Percentiles rank a stretch among this genome's conserved stretches.
These are phyloP conservation scores for Hypomyces rosellus DNA, from an alignment of 2,329 filamentous ascomycete genomes.

Conservation along the genomic window DNA sequence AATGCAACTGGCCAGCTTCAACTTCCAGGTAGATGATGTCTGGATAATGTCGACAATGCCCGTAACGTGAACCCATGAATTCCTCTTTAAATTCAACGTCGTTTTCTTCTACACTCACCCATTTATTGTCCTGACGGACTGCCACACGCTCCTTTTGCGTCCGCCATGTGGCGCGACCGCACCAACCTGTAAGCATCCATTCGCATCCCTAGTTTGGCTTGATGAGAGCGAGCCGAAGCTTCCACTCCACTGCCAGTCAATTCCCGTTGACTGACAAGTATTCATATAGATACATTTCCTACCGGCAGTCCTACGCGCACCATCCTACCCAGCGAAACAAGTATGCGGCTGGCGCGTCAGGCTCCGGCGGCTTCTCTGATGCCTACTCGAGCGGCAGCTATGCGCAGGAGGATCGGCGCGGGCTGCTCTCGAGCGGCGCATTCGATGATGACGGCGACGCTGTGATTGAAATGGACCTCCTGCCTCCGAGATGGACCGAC, in stretches of 20 bases:
- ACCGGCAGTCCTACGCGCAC: slow-evolving; percentile 96
- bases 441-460: slow-evolving; percentile 86
- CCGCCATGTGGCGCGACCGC: slow-evolving; percentile 96
- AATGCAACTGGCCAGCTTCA: slow-evolving; percentile 11
- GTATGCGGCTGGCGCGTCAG: slow-evolving; percentile 46
- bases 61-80: slow-evolving; percentile 13
- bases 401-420: slow-evolving; percentile 54
- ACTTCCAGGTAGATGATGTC: slow-evolving; percentile 1
- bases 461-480: slow-evolving; percentile 95
- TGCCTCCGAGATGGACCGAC: slow-evolving; percentile 94
- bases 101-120: slow-evolving; percentile 3
- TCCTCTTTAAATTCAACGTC: slow-evolving; percentile 11
- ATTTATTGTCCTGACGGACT: slow-evolving; percentile 19
- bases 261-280: slow-evolving; percentile 8
- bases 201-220: slow-evolving; percentile 10
- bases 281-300: slow-evolving; percentile 79
- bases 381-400: slow-evolving; percentile 44
- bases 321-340: slow-evolving; percentile 82
- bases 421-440: slow-evolving; percentile 74
- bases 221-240: background rate
- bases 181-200: slow-evolving; percentile 76
- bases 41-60: slow-evolving; percentile 3
- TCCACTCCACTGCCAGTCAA: background rate
- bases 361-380: slow-evolving; percentile 53
- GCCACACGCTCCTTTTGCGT: slow-evolving; percentile 31